A percentile compares a stretch with the other conserved stretches of the same genome.
Conservation (phyloP, 768 basidiomycete genomes). For the Termitomyces titanicus region DNA sequence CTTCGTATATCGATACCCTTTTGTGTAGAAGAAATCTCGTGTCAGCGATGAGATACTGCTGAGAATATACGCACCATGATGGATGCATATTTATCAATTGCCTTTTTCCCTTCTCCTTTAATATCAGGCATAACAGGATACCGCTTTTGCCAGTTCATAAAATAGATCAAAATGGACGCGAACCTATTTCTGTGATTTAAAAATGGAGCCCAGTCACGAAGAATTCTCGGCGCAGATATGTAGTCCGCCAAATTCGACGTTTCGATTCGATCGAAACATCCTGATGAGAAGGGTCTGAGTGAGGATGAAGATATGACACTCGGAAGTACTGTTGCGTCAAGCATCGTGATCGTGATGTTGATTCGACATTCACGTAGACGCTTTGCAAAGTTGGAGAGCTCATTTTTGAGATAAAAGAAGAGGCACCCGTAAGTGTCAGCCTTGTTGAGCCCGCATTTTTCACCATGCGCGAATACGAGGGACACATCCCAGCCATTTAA, state of each 20-base stretch:
- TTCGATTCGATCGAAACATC: conserved; percentile 28
- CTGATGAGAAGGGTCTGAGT: conserved; percentile 20
- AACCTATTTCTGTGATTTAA: conserved; percentile 23
- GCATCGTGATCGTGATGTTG: conserved; percentile 24
- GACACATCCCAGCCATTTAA: conserved; percentile 39
- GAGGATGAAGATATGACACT: conserved; percentile 20
- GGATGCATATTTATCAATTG: conserved; percentile 12
- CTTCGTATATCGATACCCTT: conserved; percentile 1
- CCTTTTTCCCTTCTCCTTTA: neutral
- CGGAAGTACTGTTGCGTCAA: conserved; percentile 32
- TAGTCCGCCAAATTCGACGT: conserved; percentile 24
- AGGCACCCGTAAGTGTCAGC: conserved; percentile 29
- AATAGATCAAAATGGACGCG: conserved; percentile 24
- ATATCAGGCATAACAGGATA: conserved; percentile 2
- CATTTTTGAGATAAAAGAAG: conserved; percentile 30
- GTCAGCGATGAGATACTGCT: neutral
- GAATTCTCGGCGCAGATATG: conserved; percentile 17
- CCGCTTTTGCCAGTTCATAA: conserved; percentile 24
- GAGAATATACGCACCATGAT: conserved; percentile 12
- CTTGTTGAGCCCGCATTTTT: conserved; percentile 19
- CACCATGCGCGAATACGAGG: conserved; percentile 29
- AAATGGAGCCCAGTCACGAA: conserved; percentile 26
- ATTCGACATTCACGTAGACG: conserved; percentile 25
- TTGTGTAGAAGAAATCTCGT: neutral
- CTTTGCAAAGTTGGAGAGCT: conserved; percentile 25